These are phyloP conservation scores for Priceomyces melissophilus DNA, from an alignment of 805 yeast genomes.

Conservation along the genomic window DNA sequence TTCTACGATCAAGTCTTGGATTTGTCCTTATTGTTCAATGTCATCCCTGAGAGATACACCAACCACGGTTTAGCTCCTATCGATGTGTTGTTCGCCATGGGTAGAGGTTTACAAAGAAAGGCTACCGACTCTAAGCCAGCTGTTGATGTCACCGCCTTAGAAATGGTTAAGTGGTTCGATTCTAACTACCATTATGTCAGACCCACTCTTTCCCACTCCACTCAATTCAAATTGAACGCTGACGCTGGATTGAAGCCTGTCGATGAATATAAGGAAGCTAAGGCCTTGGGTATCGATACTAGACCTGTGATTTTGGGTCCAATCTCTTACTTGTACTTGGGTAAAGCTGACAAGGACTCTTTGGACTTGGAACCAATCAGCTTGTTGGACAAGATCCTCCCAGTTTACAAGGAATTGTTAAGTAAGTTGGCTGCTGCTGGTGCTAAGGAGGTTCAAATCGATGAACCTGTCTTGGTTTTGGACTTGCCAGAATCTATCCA, in stretches of 20 bases:
- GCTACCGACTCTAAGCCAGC: constrained; percentile 84
- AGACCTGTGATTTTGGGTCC: constrained; percentile 98
- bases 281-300: constrained; percentile 91
- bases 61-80: constrained; percentile 84
- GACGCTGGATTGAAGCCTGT: constrained; percentile 85
- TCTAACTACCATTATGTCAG: constrained; percentile 99
- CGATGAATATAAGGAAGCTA: constrained; percentile 96
- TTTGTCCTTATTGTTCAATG: constrained; percentile 88
- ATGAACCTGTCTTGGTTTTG: constrained; percentile 94
- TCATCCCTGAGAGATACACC: constrained; percentile 94
- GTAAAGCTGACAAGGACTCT: constrained; percentile 98
- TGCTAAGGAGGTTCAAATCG: constrained; percentile 92
- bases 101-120: constrained; percentile 98
- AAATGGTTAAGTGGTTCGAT: constrained; percentile 99
- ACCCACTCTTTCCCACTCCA: constrained; percentile 95
- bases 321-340: constrained; percentile 88
- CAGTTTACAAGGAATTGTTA: constrained; percentile 88
- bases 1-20: constrained; percentile 97
- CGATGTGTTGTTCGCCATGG: constrained; percentile 97
- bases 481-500: constrained; percentile 84
- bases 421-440: constrained; percentile 89
- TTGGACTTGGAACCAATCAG: constrained; percentile 91
- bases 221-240: constrained; percentile 86
- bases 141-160: constrained; percentile 97
- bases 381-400: constrained; percentile 82